Evolutionary conservation across 2,329 filamentous ascomycete genomes (phyloP).

Genomic region (Lasiodiplodia sp.): DNA sequence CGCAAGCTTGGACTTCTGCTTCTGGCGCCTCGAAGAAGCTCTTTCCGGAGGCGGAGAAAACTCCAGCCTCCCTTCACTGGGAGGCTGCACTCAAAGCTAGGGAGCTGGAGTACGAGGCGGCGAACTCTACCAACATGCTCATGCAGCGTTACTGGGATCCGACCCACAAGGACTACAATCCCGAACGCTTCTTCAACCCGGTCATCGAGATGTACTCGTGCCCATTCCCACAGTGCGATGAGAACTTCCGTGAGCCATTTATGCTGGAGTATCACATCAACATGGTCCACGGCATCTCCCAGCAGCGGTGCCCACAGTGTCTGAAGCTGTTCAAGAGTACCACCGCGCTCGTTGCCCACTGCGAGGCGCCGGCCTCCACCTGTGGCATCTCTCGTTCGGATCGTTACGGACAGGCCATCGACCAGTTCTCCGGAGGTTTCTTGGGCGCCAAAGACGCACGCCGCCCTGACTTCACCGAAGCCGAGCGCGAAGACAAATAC

Average conservation of each 20-base stretch:
- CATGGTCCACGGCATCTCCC: conserved; percentile 44
- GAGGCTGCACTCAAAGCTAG: conserved; percentile 38
- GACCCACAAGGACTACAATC: conserved; percentile 55
- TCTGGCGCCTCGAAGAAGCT: conserved; percentile 32
- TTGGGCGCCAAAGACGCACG: conserved; percentile 41
- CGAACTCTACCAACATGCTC: conserved; percentile 49
- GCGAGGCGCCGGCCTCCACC: conserved; percentile 44
- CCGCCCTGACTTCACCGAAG: conserved; percentile 38
- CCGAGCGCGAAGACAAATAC: conserved; percentile 1
- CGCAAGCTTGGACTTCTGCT: conserved; percentile 1
- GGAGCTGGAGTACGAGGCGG: conserved; percentile 39
- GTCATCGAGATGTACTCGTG: conserved; percentile 60
- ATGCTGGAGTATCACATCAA: conserved; percentile 47
- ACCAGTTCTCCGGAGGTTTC: conserved; percentile 54
- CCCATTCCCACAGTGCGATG: conserved; percentile 62
- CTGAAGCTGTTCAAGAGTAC: conserved; percentile 49
- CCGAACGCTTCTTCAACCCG: conserved; percentile 55
- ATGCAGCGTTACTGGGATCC: conserved; percentile 59
- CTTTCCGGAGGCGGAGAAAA: conserved; percentile 47
- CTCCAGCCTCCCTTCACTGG: conserved; percentile 40
- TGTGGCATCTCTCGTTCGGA: conserved; percentile 47
- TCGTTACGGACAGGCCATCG: conserved; percentile 46
- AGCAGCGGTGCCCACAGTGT: conserved; percentile 50
- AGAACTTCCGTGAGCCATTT: conserved; percentile 36
- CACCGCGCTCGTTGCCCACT: conserved; percentile 50